Conservation (phyloP, 2,329 filamentous ascomycete genomes). For the Mycosphaerella arachidis region DNA sequence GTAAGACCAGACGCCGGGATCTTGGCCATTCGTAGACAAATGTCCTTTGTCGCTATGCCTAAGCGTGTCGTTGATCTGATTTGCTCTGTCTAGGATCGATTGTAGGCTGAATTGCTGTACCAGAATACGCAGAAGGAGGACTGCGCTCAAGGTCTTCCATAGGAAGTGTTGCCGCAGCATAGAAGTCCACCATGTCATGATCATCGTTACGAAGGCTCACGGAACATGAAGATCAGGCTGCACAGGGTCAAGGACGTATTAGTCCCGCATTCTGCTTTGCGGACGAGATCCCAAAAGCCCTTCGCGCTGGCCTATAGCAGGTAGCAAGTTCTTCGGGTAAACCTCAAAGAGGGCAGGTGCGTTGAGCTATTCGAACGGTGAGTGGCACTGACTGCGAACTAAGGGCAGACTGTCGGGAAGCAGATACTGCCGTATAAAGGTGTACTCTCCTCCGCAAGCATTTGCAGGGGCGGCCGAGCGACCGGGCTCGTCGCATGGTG, state of each 20-base stretch:
- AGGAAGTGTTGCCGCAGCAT: conserved; percentile 9
- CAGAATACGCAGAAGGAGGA: conserved; percentile 16
- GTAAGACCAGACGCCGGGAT: conserved; percentile 15
- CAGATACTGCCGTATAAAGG: not conserved
- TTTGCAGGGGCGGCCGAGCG: not conserved
- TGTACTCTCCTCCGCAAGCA: not conserved
- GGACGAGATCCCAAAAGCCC: not conserved
- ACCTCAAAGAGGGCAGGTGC: not conserved
- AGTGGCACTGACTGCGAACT: not conserved
- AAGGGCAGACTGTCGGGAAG: not conserved
- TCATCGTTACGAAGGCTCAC: not conserved
- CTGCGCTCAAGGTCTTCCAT: conserved; percentile 17
- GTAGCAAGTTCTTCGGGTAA: not conserved
- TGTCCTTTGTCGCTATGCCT: not conserved
- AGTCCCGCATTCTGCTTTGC: not conserved
- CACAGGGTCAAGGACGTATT: not conserved
- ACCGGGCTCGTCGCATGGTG: not conserved
- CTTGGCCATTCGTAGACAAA: not conserved
- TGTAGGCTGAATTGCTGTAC: conserved; percentile 15
- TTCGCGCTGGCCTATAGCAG: not conserved
- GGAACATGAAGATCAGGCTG: not conserved
- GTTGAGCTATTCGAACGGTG: not conserved
- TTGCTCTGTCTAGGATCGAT: not conserved
- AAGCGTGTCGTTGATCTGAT: not conserved
- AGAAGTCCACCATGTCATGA: not conserved